Conservation (phyloP, 2,329 filamentous ascomycete species). For the Curvularia sp. region DNA sequence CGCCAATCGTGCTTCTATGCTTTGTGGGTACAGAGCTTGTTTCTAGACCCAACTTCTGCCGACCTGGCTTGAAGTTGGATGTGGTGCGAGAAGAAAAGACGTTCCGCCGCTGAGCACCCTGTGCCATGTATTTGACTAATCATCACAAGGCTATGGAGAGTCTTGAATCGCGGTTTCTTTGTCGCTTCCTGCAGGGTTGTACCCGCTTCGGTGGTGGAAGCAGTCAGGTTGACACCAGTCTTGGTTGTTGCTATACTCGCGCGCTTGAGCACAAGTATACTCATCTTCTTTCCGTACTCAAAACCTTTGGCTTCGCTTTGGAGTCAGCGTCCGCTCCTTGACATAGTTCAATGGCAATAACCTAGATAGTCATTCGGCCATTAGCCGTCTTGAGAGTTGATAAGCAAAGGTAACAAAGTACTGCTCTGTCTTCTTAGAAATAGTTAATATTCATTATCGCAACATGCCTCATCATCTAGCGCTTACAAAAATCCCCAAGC, state of each 20-base stretch:
- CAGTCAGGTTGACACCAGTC: background rate
- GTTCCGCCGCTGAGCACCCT: background rate
- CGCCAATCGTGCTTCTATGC: background rate
- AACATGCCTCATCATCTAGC: background rate
- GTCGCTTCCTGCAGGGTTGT: background rate
- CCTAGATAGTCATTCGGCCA: too few relatives aligned
- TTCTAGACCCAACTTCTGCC: background rate
- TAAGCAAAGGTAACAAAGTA: background rate
- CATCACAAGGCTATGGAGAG: background rate
- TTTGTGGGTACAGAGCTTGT: background rate
- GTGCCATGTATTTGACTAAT: background rate
- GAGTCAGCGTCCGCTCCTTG: background rate
- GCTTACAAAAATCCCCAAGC: constrained; percentile 27
- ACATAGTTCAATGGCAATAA: background rate
- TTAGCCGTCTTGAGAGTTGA: background rate
- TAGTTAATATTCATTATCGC: background rate
- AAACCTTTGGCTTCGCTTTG: background rate
- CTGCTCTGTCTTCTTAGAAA: background rate
- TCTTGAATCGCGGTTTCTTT: background rate
- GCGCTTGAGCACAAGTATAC: background rate
- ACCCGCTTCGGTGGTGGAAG: background rate
- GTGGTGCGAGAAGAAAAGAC: background rate
- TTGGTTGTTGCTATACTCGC: too few relatives aligned
- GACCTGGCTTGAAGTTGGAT: background rate
- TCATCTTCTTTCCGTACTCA: constrained; percentile 1